phyloP scores from a whole-genome alignment of 768 basidiomycete species.

The Podaxis sp. region DNA sequence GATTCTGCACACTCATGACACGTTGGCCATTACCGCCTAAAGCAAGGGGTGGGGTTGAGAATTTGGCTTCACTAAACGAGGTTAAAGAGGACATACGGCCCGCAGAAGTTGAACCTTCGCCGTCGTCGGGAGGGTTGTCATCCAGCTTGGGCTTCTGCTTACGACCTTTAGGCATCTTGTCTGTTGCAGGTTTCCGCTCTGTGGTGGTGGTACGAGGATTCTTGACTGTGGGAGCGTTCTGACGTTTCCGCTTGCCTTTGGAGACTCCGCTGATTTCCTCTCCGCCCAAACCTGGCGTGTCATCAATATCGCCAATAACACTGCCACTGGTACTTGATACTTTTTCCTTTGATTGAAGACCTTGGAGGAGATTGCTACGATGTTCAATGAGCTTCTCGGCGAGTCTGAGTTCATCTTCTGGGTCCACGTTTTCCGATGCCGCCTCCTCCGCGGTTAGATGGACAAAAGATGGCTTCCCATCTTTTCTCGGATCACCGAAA shows the following conservation, averaged over 20 bases:
- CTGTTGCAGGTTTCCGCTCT: slow-evolving; percentile 10
- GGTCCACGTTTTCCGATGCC: slow-evolving; percentile 45
- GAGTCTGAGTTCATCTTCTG: slow-evolving; percentile 39
- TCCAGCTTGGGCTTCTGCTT: slow-evolving; percentile 12
- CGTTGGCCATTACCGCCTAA: slow-evolving; percentile 8
- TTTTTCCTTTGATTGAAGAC: slow-evolving; percentile 27
- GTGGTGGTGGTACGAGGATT: slow-evolving; percentile 3
- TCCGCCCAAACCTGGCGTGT: slow-evolving; percentile 15
- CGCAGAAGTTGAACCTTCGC: background rate
- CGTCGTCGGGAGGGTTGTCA: background rate
- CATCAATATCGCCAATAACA: slow-evolving; percentile 23
- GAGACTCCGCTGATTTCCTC: slow-evolving; percentile 11
- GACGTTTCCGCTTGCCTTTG: slow-evolving; percentile 25
- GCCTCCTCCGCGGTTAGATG: slow-evolving; percentile 40
- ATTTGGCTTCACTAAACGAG: background rate
- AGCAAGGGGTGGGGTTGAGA: background rate
- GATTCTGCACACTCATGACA: slow-evolving; percentile 10
- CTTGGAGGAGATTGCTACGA: slow-evolving; percentile 35
- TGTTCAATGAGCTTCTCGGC: slow-evolving; percentile 40
- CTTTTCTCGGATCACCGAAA: slow-evolving; percentile 50
- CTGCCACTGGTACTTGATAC: slow-evolving; percentile 19
- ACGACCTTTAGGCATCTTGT: slow-evolving; percentile 16
- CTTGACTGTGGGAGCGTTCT: slow-evolving; percentile 14
- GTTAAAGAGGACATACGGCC: background rate
- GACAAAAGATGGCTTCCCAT: slow-evolving; percentile 37